Evolutionary conservation across 1,139 yeast species (phyloP), one percentile per base, ranked within the genome.

Genomic region (Blastobotrys capitulatus): DNA sequence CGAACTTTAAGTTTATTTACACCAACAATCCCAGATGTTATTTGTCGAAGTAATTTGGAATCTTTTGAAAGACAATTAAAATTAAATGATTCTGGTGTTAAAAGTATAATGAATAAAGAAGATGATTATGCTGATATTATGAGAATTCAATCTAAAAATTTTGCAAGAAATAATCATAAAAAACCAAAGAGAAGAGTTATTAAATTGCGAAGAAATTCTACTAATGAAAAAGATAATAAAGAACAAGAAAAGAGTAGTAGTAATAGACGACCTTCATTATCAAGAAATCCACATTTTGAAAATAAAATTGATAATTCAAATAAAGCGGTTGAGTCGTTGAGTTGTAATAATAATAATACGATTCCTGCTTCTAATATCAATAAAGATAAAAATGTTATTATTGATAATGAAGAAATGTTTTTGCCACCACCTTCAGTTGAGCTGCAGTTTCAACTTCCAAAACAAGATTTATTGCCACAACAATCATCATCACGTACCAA

Each of bases 1-100:
- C 90, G 86, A 56, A 86, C 97, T 0, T 72, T 90, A 53, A 79
- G 84, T 18, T 66, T 88, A 46, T 77, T 80, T 47, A 77, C 85
- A 1, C 83, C 86, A 1, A 73, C 75, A 38, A 73, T 82, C 53
- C 74, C 74, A 37, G 77, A 78, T 51, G 72, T 80, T 2, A 74
- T 80, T n/a, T 82, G 78, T 59, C 69, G 86, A 48, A 75, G 81
- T 7, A 63, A 62, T 47, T 50, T 63, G 38, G 67, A 63, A 22
- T 49, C 56, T 25, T 58, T 58, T 52, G 62, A 58, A 27, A 46
- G 50, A 26, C 57, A 59, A 51, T 52, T 44, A 39, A 53, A 51
- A 18, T 32, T 29, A 31, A 39, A 42, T 13, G 7, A 34, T 8
- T 18, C 16, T 7, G 32, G 32, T 37, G 16, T 27, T 34, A 37